phyloP scores from a whole-genome alignment of 371 early-diverging fungal species.

The Conidiobolus incongruus region DNA sequence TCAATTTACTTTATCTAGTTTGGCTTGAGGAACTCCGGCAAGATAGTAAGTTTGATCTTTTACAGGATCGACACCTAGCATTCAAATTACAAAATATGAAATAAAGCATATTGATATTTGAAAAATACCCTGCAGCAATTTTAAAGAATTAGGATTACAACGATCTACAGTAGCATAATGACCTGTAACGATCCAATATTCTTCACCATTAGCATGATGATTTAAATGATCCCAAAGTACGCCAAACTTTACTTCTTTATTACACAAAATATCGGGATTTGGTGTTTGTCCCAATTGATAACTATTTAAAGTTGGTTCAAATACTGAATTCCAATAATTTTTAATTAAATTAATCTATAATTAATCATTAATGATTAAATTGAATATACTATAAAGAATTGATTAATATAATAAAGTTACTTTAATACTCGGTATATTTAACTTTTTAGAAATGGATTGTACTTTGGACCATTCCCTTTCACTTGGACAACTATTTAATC shows the following conservation, averaged over 20 bases:
- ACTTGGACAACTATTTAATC: conserved; percentile 26
- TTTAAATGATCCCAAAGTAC: conserved; percentile 14
- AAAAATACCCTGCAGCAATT: conserved; percentile 5
- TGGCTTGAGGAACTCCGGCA: conserved; percentile 28
- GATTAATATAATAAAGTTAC: conserved; percentile 5
- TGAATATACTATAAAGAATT: not conserved
- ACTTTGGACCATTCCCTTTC: conserved; percentile 68
- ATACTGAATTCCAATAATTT: conserved; percentile 82
- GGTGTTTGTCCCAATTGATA: conserved; percentile 61
- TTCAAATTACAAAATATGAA: not conserved
- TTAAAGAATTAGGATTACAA: conserved; percentile 3
- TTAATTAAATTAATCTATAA: conserved; percentile 47
- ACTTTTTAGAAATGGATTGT: conserved; percentile 30
- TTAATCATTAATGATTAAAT: conserved; percentile 1
- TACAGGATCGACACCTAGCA: conserved; percentile 26
- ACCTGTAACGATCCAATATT: conserved; percentile 24
- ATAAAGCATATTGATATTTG: not conserved
- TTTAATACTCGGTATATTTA: conserved; percentile 37
- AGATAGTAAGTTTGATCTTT: conserved; percentile 92
- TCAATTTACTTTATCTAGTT: conserved; percentile 13
- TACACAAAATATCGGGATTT: conserved; percentile 84
- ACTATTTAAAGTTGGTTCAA: conserved; percentile 43
- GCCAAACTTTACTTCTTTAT: conserved; percentile 81
- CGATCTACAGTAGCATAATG: conserved; percentile 50
- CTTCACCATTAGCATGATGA: conserved; percentile 5